Base-by-base conservation (phyloP, 1,284 basidiomycete genomes). In the Clitocybe nebularis region DNA sequence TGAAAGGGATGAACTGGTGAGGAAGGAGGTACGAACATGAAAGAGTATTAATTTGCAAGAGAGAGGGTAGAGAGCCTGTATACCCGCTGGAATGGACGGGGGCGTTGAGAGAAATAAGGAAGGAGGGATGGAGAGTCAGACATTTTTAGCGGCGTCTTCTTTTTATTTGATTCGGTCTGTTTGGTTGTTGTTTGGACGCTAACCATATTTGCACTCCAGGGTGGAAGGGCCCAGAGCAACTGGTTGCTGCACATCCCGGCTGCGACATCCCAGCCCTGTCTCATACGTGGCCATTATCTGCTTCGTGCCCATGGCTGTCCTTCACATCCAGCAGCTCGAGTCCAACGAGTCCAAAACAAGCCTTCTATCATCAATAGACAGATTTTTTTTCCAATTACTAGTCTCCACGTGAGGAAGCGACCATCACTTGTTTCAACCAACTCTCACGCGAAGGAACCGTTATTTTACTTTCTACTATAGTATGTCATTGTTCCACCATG, bases 31-130 rank as follows among this genome's bases (percentile, higher is more conserved):
- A 59, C 64, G 36, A 48, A 77, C 72, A 59, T 60, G 60, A 58
- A 68, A 60, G 61, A 59, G 56, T 67, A 75, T 71, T 60, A 69
- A 66, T 64, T 59, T 59, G 60, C 60, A 67, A 68, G 68, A 64
- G 59, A 72, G 66, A 69, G 59, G 72, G 67, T n/a, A 69, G 68
- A 75, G 69, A 63, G 69, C 66, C 66, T 64, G 57, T 58, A 55
- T 61, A 67, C 67, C 66, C 66, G 65, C 61, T 65, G 64, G 58
- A 50, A 61, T 47, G 65, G 41, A 42, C 61, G 66, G 64, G 63
- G 64, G 62, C 59, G 67, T 62, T 66, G 67, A 72, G 68, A 71
- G 68, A 69, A 72, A 74, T 68, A 74, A 72, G 72, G 67, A 69
- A 67, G 61, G 63, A 64, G 64, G 63, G 63, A 63, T 67, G 55